These are phyloP conservation scores for Furcasterigmium sp. DNA, from an alignment of 2,329 filamentous ascomycete species.

Conservation along the genomic window DNA sequence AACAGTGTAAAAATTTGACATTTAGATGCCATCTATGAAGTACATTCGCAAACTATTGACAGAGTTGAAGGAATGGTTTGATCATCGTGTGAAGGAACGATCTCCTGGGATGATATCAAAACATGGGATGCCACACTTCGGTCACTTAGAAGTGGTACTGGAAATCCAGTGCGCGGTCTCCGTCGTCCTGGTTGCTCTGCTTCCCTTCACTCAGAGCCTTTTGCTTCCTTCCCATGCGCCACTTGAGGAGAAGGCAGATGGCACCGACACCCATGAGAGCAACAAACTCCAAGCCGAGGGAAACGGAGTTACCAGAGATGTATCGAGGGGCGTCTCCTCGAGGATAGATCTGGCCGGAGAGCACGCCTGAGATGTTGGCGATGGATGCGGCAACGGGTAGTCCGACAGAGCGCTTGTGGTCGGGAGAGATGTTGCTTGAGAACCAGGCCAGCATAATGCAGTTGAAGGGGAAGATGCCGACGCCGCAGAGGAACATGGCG, in stretches of 20 bases:
- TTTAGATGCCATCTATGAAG: too few species aligned
- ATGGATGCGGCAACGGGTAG: slow-evolving; percentile 22
- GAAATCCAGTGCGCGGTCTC: neutral
- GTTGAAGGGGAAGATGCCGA: neutral
- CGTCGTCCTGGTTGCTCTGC: too few species aligned
- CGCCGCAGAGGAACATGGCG: slow-evolving; percentile 21
- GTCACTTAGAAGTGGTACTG: neutral
- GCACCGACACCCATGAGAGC: neutral
- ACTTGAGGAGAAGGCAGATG: neutral
- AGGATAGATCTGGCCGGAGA: slow-evolving; percentile 25
- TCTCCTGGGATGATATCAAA: too few species aligned
- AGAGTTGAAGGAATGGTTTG: too few species aligned
- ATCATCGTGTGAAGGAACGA: too few species aligned
- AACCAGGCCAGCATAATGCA: slow-evolving; percentile 18
- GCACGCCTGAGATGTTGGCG: slow-evolving; percentile 21
- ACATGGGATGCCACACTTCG: too few species aligned
- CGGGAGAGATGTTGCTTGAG: slow-evolving; percentile 24
- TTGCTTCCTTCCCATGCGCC: neutral
- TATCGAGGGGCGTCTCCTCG: slow-evolving; percentile 22
- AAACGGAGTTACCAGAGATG: slow-evolving; percentile 9
- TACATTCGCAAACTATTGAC: too few species aligned
- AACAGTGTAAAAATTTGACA: too few species aligned
- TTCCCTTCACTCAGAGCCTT: neutral
- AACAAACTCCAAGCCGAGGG: slow-evolving; percentile 18
- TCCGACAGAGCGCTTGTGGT: slow-evolving; percentile 24